A percentile compares a stretch with the other conserved stretches of the same genome.
Conservation (phyloP, 2,329 filamentous ascomycete species). For the Thermoascus crustaceus region DNA sequence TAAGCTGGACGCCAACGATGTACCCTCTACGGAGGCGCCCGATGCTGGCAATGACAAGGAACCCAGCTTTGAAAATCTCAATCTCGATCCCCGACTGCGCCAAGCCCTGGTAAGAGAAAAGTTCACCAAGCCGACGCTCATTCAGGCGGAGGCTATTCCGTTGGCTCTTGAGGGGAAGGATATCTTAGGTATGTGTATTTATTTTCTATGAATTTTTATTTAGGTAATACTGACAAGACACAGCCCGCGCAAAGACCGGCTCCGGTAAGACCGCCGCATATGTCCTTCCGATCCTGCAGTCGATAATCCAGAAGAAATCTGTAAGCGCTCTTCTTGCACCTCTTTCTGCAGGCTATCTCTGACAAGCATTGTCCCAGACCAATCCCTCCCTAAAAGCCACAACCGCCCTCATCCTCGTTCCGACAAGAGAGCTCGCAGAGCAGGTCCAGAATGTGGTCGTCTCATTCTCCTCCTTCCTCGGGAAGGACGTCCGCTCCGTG, state of each 20-base stretch:
- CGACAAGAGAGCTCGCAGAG: constrained; percentile 86
- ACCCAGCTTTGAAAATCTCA: constrained; percentile 63
- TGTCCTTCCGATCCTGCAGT: constrained; percentile 77
- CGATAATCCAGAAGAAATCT: constrained; percentile 69
- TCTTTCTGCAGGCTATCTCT: constrained; percentile 4
- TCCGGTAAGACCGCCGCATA: constrained; percentile 98
- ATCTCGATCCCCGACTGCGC: constrained; percentile 74
- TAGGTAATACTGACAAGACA: background rate
- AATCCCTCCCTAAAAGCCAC: constrained; percentile 42
- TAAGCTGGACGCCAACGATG: constrained; percentile 42
- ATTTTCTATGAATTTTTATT: background rate
- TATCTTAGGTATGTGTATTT: constrained; percentile 51
- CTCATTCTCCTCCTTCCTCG: constrained; percentile 71
- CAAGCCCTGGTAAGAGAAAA: constrained; percentile 78
- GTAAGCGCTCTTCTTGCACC: constrained; percentile 30
- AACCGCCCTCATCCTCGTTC: constrained; percentile 80
- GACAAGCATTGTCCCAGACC: constrained; percentile 20
- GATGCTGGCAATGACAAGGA: constrained; percentile 24
- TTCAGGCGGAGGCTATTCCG: constrained; percentile 82
- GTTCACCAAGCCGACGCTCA: constrained; percentile 77
- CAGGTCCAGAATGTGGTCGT: constrained; percentile 77
- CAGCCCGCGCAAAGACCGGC: constrained; percentile 84
- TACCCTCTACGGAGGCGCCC: constrained; percentile 31
- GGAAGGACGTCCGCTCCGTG: constrained; percentile 70
- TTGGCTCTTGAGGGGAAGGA: constrained; percentile 80